A percentile compares a stretch with the other conserved stretches of the same genome.
These are phyloP conservation scores for Ophiognomonia clavigignenti-juglandacearum DNA, from an alignment of 2,329 filamentous ascomycete species.

Conservation along the genomic window DNA sequence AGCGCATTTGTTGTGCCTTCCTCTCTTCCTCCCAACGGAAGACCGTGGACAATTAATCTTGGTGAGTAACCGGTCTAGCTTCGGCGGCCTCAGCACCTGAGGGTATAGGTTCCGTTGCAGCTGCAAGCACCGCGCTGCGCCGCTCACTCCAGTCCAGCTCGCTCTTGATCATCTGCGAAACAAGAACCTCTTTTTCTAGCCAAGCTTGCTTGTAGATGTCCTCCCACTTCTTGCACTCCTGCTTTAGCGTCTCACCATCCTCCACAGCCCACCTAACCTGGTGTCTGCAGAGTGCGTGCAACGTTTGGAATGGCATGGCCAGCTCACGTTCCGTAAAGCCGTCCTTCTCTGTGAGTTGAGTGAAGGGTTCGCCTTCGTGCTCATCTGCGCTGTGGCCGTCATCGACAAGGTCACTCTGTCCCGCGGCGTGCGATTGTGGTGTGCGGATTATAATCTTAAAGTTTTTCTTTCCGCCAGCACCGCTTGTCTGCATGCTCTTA, in stretches of 20 bases:
- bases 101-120: slow-evolving; percentile 41
- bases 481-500: slow-evolving; percentile 56
- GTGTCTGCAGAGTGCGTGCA: slow-evolving; percentile 63
- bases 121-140: slow-evolving; percentile 49
- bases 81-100: slow-evolving; percentile 8
- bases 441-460: slow-evolving; percentile 62
- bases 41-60: neutral
- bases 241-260: slow-evolving; percentile 58
- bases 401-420: slow-evolving; percentile 46
- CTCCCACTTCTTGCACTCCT: slow-evolving; percentile 63
- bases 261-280: slow-evolving; percentile 70
- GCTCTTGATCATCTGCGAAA: slow-evolving; percentile 65
- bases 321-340: slow-evolving; percentile 65
- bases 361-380: slow-evolving; percentile 55
- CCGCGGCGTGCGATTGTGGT: slow-evolving; percentile 50
- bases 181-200: slow-evolving; percentile 71
- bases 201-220: slow-evolving; percentile 66
- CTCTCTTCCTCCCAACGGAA: too few relatives aligned
- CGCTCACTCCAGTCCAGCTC: slow-evolving; percentile 63
- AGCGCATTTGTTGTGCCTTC: too few relatives aligned
- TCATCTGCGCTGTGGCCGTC: slow-evolving; percentile 47
- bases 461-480: slow-evolving; percentile 41
- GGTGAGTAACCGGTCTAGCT: neutral
- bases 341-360: slow-evolving; percentile 48
- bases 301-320: slow-evolving; percentile 50